A percentile compares a stretch with the other conserved stretches of the same genome.
Conservation (phyloP, 2,329 filamentous ascomycete genomes). For the Parascedosporium putredinis region DNA sequence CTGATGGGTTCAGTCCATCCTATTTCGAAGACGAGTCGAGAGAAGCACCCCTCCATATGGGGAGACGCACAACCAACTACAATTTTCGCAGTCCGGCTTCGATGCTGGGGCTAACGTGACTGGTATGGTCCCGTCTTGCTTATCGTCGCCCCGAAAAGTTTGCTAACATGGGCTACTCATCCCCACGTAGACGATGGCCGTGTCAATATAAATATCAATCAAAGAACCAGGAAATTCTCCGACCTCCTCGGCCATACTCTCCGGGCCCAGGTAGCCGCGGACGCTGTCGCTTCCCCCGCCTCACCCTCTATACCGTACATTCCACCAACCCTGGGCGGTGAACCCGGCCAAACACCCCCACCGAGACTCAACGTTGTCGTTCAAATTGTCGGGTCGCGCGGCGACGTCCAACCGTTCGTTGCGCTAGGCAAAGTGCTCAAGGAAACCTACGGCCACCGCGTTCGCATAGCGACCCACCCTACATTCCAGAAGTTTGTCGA, state of each 20-base stretch:
- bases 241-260: constrained; percentile 58
- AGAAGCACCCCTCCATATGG: constrained; percentile 49
- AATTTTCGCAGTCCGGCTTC: constrained; percentile 52
- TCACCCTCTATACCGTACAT: constrained; percentile 52
- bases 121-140: no score
- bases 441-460: constrained; percentile 56
- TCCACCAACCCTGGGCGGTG: constrained; percentile 59
- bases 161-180: no score
- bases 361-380: constrained; percentile 60
- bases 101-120: constrained; percentile 51
- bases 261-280: constrained; percentile 41
- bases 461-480: constrained; percentile 63
- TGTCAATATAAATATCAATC: constrained; percentile 70
- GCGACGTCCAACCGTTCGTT: constrained; percentile 68
- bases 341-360: constrained; percentile 44
- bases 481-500: constrained; percentile 59
- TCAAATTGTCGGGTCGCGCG: constrained; percentile 64
- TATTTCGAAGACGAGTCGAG: constrained; percentile 28
- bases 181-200: constrained; percentile 54
- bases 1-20: constrained; percentile 29
- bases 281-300: constrained; percentile 8
- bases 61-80: constrained; percentile 42
- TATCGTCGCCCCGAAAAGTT: no score
- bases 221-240: constrained; percentile 55
- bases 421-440: constrained; percentile 57